Evolutionary conservation across 192 early-diverging fungal genomes (phyloP).

Genomic region (Thamnidium elegans): DNA sequence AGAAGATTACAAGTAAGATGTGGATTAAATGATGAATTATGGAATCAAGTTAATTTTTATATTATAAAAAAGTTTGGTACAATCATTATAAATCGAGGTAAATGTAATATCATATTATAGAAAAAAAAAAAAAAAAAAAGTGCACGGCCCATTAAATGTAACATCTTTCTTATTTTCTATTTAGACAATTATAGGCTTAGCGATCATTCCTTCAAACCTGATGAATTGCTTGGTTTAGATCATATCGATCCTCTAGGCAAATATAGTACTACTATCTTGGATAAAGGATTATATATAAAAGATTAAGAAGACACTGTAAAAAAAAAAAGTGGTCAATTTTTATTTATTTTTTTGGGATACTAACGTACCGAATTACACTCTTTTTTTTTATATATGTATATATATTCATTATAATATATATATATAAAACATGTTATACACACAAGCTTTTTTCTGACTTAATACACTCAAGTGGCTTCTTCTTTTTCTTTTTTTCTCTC

Average conservation of each 20-base stretch:
- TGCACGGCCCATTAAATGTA: not conserved
- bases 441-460: not conserved
- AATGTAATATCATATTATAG: slow-evolving; percentile 15
- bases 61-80: slow-evolving; percentile 30
- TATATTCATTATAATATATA: no score
- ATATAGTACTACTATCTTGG: not conserved
- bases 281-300: slow-evolving; percentile 19
- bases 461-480: not conserved
- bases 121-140: not conserved
- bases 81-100: slow-evolving; percentile 6
- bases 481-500: not conserved
- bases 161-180: not conserved
- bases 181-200: slow-evolving; percentile 39
- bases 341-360: no score
- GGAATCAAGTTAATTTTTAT: slow-evolving; percentile 60
- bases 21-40: slow-evolving; percentile 81
- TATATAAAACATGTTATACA: no score
- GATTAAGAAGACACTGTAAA: not conserved
- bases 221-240: slow-evolving; percentile 51
- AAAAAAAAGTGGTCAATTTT: no score
- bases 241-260: slow-evolving; percentile 30
- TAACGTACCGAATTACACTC: no score
- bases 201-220: slow-evolving; percentile 25
- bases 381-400: no score
- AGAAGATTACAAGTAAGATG: slow-evolving; percentile 62